phyloP scores from a whole-genome alignment of 1,284 basidiomycete genomes.

The Mixia osmundae region DNA sequence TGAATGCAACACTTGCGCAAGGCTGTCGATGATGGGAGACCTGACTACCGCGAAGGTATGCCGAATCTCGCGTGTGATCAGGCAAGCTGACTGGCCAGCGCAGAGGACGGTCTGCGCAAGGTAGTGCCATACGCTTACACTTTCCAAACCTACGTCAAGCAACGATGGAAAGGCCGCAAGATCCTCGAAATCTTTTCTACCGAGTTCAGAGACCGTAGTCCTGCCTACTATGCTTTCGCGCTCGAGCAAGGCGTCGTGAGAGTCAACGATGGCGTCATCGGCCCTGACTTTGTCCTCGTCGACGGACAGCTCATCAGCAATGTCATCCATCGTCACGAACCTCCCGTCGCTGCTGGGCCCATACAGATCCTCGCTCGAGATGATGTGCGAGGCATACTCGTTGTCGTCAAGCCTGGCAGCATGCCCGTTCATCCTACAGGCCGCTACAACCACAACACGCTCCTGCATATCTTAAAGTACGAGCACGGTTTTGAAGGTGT shows the following conservation, averaged over 20 bases:
- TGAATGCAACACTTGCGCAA: too few relatives aligned
- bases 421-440: constrained; percentile 50
- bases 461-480: constrained; percentile 61
- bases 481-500: constrained; percentile 64
- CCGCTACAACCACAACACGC: constrained; percentile 62
- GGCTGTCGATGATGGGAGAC: too few relatives aligned
- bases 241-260: constrained; percentile 90
- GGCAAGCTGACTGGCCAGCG: too few relatives aligned
- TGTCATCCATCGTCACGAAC: constrained; percentile 41
- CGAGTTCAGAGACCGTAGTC: too few relatives aligned
- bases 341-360: constrained; percentile 69
- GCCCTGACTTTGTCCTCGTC: constrained; percentile 49
- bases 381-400: constrained; percentile 53
- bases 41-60: too few relatives aligned
- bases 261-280: constrained; percentile 64
- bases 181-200: constrained; percentile 28
- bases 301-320: constrained; percentile 39
- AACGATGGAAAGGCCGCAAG: constrained; percentile 63
- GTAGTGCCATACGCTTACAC: too few relatives aligned
- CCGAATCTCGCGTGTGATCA: too few relatives aligned
- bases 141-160: constrained; percentile 73
- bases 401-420: constrained; percentile 84
- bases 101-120: too few relatives aligned
- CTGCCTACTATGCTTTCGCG: too few relatives aligned
- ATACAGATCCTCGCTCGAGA: constrained; percentile 60